Base-by-base conservation (phyloP, 225 moss, liverwort and hornwort genomes). In the Bryum argenteum region DNA sequence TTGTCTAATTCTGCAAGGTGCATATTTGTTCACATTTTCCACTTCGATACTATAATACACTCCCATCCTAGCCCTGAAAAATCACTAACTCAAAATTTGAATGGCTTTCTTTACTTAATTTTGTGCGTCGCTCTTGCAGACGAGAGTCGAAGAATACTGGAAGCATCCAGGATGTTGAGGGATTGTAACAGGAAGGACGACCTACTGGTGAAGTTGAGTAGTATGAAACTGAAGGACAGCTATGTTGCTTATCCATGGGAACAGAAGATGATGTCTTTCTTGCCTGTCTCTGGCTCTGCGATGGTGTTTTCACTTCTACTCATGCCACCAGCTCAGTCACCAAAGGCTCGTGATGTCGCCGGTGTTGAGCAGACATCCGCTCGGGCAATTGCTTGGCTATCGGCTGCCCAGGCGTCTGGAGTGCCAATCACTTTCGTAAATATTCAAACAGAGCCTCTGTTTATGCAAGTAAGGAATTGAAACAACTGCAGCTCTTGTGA, bases 371-470 rank as follows among this genome's bases (percentile, higher is more conserved):
- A 82, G 16, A 85, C 85, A 58, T 79, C 82, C 39, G 85, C 85
- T 63, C 72, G 85, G 40, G 78, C 81, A 14, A 82, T 85, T 75
- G 79, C 85, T 12, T 85, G 85, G 85, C 79, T 85, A 17, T 82
- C 82, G 20, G 85, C 85, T 79, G 85, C 85, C 33, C 85, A 85
- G 66, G 79, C 79, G 10, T 82, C 85, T 20, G 85, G 85, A 55
- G 85, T 85, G 47, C 85, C 85, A 28, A 85, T 85, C 50, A 79
- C 85, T 19, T 85, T 85, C 58, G 79, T 85, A 47, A 85, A 85
- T 74, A 85, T 85, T 54, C 85, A 85, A 55, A 82, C 85, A 14
- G 85, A 85, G 70, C 81, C 85, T 65, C 76, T 85, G 50, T 79
- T 85, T 51, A 79, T 85, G 81, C 85, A 85, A 79, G 85, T 82